Percentiles rank a stretch among this genome's conserved stretches.
phyloP scores from a whole-genome alignment of 768 basidiomycete genomes.

The Mycena indigotica region DNA sequence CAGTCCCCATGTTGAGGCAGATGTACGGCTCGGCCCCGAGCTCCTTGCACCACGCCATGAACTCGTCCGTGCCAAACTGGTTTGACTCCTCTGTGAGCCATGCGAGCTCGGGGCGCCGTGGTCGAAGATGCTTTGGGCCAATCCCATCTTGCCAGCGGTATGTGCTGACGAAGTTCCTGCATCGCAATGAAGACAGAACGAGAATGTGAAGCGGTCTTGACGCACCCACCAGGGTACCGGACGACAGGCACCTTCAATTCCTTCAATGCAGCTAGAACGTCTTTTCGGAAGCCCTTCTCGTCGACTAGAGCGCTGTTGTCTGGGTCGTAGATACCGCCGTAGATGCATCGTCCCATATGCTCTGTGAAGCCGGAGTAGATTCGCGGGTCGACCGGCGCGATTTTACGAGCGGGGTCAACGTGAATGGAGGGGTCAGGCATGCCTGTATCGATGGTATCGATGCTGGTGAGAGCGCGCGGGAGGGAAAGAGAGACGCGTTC shows the following conservation, averaged over 20 bases:
- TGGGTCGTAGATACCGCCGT: slow-evolving; percentile 50
- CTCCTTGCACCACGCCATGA: slow-evolving; percentile 56
- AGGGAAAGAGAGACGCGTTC: too few relatives aligned
- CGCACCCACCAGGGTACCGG: slow-evolving; percentile 55
- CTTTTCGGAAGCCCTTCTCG: slow-evolving; percentile 50
- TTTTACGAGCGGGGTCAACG: slow-evolving; percentile 44
- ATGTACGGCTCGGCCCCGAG: slow-evolving; percentile 59
- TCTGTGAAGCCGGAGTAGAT: slow-evolving; percentile 67
- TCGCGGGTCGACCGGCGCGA: slow-evolving; percentile 47
- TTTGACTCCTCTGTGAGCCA: slow-evolving; percentile 65
- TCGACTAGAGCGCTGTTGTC: slow-evolving; percentile 39
- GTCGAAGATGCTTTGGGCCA: slow-evolving; percentile 51
- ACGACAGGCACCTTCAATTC: slow-evolving; percentile 52
- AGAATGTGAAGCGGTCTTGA: neutral
- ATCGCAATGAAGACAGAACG: neutral
- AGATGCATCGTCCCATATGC: slow-evolving; percentile 60
- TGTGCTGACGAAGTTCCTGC: slow-evolving; percentile 54
- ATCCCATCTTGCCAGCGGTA: slow-evolving; percentile 64
- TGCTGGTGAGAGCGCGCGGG: too few relatives aligned
- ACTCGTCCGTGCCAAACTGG: slow-evolving; percentile 61
- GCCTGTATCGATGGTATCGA: neutral
- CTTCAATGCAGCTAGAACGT: slow-evolving; percentile 48
- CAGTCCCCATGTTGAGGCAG: slow-evolving; percentile 66
- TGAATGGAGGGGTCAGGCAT: slow-evolving; percentile 34
- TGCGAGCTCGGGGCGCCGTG: slow-evolving; percentile 59